These are phyloP conservation scores for Globisporangium sylvaticum DNA, from an alignment of 352 stramenopile species.

Conservation along the genomic window DNA sequence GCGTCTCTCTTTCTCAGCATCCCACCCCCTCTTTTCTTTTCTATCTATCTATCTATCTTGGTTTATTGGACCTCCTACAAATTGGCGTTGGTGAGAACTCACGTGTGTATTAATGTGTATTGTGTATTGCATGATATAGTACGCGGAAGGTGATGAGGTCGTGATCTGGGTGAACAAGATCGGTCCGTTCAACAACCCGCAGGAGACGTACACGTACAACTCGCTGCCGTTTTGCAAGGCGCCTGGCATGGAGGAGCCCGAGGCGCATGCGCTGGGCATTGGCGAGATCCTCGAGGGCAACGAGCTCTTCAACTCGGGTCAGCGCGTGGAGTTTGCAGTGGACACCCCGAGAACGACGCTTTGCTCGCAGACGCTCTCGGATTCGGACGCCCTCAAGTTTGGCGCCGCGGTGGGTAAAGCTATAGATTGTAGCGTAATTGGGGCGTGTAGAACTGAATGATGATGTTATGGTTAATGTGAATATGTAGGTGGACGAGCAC, in stretches of 20 bases:
- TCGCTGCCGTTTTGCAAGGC: constrained; percentile 96
- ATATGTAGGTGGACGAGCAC: constrained; percentile 85
- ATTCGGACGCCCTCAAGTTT: constrained; percentile 75
- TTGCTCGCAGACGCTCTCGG: constrained; percentile 68
- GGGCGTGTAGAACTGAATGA: not conserved
- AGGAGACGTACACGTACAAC: constrained; percentile 99
- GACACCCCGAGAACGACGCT: constrained; percentile 63
- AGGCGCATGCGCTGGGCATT: constrained; percentile 86
- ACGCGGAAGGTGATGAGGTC: constrained; percentile 69
- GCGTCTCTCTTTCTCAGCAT: not conserved
- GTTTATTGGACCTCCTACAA: not conserved
- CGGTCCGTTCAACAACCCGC: constrained; percentile 94
- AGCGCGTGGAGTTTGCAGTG: constrained; percentile 74
- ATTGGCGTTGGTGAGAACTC: not conserved
- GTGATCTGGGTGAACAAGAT: constrained; percentile 98
- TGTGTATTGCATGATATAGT: constrained; percentile 30
- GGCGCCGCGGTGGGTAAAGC: constrained; percentile 48
- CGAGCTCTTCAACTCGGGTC: constrained; percentile 92
- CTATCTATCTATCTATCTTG: not conserved
- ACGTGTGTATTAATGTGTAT: not conserved
- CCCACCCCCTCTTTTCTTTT: not conserved
- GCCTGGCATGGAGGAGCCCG: constrained; percentile 78
- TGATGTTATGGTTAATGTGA: not conserved
- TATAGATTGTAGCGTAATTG: not conserved
- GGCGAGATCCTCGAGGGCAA: constrained; percentile 96